Percentiles rank a stretch among this genome's conserved stretches.
These are phyloP conservation scores for Polyporus tsugae DNA, from an alignment of 1,284 basidiomycete species.

Conservation along the genomic window DNA sequence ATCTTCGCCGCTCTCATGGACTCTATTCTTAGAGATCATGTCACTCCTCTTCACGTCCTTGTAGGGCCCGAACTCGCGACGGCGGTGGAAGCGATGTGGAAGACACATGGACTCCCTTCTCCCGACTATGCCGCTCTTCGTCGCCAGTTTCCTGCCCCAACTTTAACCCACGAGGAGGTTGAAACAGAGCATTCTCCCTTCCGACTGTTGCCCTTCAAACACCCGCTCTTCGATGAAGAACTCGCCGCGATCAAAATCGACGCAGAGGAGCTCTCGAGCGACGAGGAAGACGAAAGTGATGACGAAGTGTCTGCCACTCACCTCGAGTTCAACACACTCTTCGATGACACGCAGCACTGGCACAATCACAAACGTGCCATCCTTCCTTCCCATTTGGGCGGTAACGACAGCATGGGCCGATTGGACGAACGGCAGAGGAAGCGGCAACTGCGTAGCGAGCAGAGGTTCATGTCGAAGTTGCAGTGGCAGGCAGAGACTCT, in stretches of 20 bases:
- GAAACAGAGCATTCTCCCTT: conserved; percentile 17
- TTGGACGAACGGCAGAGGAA: conserved; percentile 46
- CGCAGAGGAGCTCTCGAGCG: conserved; percentile 35
- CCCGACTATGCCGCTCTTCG: conserved; percentile 27
- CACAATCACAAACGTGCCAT: conserved; percentile 58
- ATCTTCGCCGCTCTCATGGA: conserved; percentile 55
- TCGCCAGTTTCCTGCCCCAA: conserved; percentile 20
- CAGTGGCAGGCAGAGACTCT: conserved; percentile 68
- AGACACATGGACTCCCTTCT: conserved; percentile 25
- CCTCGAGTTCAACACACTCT: conserved; percentile 53
- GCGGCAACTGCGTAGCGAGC: conserved; percentile 52
- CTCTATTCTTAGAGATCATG: conserved; percentile 41
- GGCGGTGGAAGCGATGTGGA: conserved; percentile 40
- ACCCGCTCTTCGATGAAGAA: conserved; percentile 57
- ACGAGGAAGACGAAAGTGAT: conserved; percentile 32
- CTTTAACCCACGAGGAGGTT: not conserved
- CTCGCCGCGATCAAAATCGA: conserved; percentile 49
- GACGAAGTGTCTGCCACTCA: conserved; percentile 36
- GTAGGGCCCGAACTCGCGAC: conserved; percentile 43
- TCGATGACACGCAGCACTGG: conserved; percentile 66
- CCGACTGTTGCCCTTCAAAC: conserved; percentile 58
- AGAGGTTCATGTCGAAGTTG: conserved; percentile 62
- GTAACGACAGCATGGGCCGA: conserved; percentile 44
- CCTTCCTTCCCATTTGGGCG: conserved; percentile 64
- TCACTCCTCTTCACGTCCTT: conserved; percentile 31